phyloP scores from a whole-genome alignment of 805 yeast species.

The Torulaspora delbrueckii region DNA sequence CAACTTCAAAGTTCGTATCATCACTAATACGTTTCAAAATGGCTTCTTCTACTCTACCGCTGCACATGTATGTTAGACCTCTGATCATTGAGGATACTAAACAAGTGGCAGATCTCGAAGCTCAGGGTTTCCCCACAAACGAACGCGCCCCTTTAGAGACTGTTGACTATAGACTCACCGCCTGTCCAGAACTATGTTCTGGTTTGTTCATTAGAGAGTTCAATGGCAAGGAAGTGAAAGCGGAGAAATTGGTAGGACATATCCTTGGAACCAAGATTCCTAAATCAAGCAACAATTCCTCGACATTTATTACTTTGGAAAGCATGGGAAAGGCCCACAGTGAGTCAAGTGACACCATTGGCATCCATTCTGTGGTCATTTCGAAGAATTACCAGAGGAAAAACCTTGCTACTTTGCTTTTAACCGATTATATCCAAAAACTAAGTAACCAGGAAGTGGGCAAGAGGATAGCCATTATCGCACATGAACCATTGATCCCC shows the following conservation, averaged over 20 bases:
- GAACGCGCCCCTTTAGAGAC: slow-evolving; percentile 69
- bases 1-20: not conserved
- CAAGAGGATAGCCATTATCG: slow-evolving; percentile 66
- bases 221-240: slow-evolving; percentile 39
- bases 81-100: slow-evolving; percentile 68
- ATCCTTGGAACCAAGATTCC: slow-evolving; percentile 69
- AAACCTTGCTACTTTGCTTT: slow-evolving; percentile 73
- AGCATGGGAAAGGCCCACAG: slow-evolving; percentile 49
- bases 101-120: slow-evolving; percentile 58
- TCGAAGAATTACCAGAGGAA: slow-evolving; percentile 74
- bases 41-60: slow-evolving; percentile 42
- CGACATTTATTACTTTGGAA: slow-evolving; percentile 27
- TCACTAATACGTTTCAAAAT: not conserved
- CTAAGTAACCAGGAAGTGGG: slow-evolving; percentile 84
- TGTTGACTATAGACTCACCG: slow-evolving; percentile 61
- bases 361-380: slow-evolving; percentile 76
- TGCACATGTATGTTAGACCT: slow-evolving; percentile 69
- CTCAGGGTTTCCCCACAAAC: slow-evolving; percentile 58
- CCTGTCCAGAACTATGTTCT: slow-evolving; percentile 85
- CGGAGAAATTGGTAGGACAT: slow-evolving; percentile 68
- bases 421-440: slow-evolving; percentile 88
- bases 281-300: slow-evolving; percentile 9
- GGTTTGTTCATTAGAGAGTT: slow-evolving; percentile 81
- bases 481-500: slow-evolving; percentile 61
- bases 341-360: slow-evolving; percentile 69